Base-by-base conservation (phyloP, 345 rosid genomes). In the Sonneratia alba region DNA sequence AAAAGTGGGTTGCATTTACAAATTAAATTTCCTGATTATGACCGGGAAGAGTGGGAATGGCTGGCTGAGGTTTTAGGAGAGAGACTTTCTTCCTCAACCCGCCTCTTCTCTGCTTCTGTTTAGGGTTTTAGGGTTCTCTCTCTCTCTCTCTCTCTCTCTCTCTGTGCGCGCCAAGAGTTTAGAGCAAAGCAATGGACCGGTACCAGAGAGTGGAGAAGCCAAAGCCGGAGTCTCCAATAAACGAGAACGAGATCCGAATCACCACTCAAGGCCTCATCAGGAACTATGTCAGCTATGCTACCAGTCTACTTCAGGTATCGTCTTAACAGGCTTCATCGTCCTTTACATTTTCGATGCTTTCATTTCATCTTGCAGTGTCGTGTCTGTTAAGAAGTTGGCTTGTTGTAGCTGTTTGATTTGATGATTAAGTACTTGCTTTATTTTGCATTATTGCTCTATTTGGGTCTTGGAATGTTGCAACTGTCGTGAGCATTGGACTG, bases 191-290 rank as follows among this genome's bases (percentile, higher is more conserved):
- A 68, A 93, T 93, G 98, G 98, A 93, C 75, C 86, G 91, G 77
- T 91, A 93, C 79, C 86, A 84, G 77, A 87, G 87, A 73, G 98
- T 93, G 7, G 96, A 87, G 77, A 93, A 82, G 71, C 91, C 86
- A 13, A 91, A 86, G 75, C 84, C 83, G 3, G 93, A 84, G 40
- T 79, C 87, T 7, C 96, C 96, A 71, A 91, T 94, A 16, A 92
- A 86, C 82, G 96, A 90, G 72, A 94, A 94, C 79, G 98, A 94
- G 91, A 91, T 94, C 84, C 95, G 97, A 69, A 91, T 94, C 88
- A 94, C 97, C 53, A 78, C 93, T 14, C 85, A 81, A 34, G 97
- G 98, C 11, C 87, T 87, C 57, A 87, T 92, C 77, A 79, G 97
- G 3, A 94, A 90, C 85, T 92, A 95, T 82, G 87, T 92, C 88